Evolutionary conservation across 2,329 filamentous ascomycete genomes (phyloP).

Genomic region (Fusarium napiforme): DNA sequence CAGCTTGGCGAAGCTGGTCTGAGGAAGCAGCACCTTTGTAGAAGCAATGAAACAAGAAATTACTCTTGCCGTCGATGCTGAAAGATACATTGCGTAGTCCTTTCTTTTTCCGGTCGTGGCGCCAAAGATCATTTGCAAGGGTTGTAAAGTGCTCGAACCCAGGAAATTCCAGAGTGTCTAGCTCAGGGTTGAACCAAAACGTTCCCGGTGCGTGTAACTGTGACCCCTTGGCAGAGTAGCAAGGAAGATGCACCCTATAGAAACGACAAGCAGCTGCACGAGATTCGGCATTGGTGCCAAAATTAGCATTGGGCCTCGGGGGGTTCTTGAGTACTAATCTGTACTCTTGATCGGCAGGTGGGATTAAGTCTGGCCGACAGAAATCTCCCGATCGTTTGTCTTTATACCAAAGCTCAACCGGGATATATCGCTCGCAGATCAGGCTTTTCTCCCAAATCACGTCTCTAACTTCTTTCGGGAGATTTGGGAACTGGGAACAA

Average conservation of each 20-base stretch:
- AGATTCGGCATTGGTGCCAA: not conserved
- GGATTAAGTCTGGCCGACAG: rapidly evolving
- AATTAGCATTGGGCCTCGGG: not conserved
- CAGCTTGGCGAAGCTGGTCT: not conserved
- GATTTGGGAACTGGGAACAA: not conserved
- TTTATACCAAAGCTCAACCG: not conserved
- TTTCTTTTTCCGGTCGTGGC: not conserved
- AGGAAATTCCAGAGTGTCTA: not conserved
- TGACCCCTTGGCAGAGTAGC: not conserved
- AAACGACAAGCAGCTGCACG: not conserved
- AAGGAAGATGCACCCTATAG: not conserved
- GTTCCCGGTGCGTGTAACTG: not conserved
- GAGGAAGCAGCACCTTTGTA: not conserved
- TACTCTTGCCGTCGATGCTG: rapidly evolving
- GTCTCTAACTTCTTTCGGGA: not conserved
- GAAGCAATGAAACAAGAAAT: not conserved
- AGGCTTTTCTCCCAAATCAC: not conserved
- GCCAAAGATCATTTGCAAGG: not conserved
- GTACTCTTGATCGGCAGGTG: not conserved
- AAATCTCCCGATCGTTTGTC: rapidly evolving
- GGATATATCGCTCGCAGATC: not conserved
- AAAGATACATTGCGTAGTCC: not conserved
- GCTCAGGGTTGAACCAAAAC: not conserved
- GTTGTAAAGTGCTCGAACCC: not conserved
- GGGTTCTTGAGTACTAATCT: not conserved